Conservation (phyloP, 495 filamentous ascomycete species). For the Elaphomyces granulatus region DNA sequence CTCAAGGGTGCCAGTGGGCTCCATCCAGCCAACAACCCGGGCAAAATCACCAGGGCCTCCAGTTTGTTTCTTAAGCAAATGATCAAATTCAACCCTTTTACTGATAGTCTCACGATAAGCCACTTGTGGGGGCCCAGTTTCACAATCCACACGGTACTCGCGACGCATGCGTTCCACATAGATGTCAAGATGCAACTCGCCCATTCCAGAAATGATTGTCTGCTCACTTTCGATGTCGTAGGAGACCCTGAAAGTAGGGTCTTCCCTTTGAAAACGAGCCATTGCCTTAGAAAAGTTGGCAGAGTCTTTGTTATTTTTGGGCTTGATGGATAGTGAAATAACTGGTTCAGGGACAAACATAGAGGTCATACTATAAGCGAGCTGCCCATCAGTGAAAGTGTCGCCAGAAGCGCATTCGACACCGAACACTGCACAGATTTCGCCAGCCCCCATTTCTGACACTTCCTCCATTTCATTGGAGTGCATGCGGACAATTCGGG, state of each 20-base stretch:
- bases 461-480: conserved; percentile 99
- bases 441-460: conserved; percentile 77
- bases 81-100: conserved; percentile 66
- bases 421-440: conserved; percentile 97
- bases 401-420: conserved; percentile 97
- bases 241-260: conserved; percentile 92
- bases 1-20: conserved; percentile 59
- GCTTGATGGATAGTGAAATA: conserved; percentile 94
- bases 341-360: conserved; percentile 99
- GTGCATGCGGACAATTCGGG: conserved; percentile 98
- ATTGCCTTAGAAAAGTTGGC: conserved; percentile 98
- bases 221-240: conserved; percentile 83
- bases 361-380: conserved; percentile 94
- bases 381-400: conserved; percentile 87
- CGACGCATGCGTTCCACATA: conserved; percentile 97
- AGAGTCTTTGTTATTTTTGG: conserved; percentile 83
- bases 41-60: conserved; percentile 95
- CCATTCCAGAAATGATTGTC: conserved; percentile 98
- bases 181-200: conserved; percentile 91
- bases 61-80: conserved; percentile 88
- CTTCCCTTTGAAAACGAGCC: conserved; percentile 96
- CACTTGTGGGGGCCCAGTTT: conserved; percentile 92
- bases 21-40: conserved; percentile 83
- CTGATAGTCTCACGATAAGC: conserved; percentile 94
- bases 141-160: conserved; percentile 91